Base-by-base conservation (phyloP, 129 eudicot species). In the Tagetes patula region DNA sequence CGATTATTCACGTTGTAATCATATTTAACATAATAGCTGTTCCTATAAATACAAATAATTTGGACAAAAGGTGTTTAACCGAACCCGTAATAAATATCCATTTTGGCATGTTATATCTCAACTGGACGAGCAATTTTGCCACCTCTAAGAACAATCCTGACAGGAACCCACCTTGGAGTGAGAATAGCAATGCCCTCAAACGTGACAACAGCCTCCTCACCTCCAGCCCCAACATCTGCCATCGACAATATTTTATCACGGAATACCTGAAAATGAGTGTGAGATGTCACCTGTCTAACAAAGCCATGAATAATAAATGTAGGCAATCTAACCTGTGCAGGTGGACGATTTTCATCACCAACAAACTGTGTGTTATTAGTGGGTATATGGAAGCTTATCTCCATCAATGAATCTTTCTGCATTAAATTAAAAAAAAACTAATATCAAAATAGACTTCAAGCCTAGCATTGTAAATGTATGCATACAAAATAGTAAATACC, bases 341-440 rank as follows among this genome's bases (percentile, higher is more conserved):
- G 82, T 73, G 98, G 92, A 66, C 82, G 88, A 68, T 80, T 85
- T 81, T 93, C 98, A 84, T 93, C 98, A 74, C 98, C 98, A 72
- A 93, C 96, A 84, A 89, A 93, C 80, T 87, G 92, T 53, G 98
- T 81, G 79, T 93, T 93, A 42, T 95, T 87, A 72, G 82, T 87
- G 34, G 98, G 95, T 63, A 93, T 79, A 73, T 89, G 96, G 50
- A 93, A 93, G 81, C 96, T 93, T 76, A 93, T 87, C 86, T 93
- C 98, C 98, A 89, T 93, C 79, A 93, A 73, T 45, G 98, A 93
- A 84, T 93, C 98, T 85, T 89, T 93, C 98, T 93, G 84, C 65
- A 85, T n/a, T 68, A 58, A 63, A 36, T 34, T 14, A 9, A 55
- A 67, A 62, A 27, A 61, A 33, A 64, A 39, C 36, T 33, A n/a